Percentiles rank a stretch among this genome's conserved stretches.
Conservation (phyloP, 805 yeast genomes). For the Candida verbasci region DNA sequence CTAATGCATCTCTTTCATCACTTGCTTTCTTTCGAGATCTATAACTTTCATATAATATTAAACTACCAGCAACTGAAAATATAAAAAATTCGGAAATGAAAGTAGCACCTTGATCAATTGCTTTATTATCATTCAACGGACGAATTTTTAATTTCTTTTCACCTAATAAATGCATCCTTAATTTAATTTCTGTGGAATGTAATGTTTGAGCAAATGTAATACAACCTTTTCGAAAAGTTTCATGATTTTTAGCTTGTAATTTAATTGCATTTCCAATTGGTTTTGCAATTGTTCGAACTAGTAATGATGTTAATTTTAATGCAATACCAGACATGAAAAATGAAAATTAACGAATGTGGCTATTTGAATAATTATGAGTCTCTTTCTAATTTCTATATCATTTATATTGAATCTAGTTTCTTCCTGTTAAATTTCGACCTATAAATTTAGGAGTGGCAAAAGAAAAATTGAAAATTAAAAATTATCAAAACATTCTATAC, state of each 20-base stretch:
- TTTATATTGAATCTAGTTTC: too few relatives aligned
- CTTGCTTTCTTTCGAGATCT: conserved; percentile 63
- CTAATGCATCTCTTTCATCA: conserved; percentile 56
- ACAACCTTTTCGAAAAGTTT: conserved; percentile 56
- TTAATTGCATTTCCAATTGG: conserved; percentile 73
- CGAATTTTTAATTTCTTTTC: conserved; percentile 53
- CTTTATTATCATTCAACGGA: conserved; percentile 77
- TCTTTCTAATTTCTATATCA: too few relatives aligned
- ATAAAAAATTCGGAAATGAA: conserved; percentile 74
- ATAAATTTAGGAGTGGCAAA: too few relatives aligned
- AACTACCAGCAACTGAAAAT: conserved; percentile 74
- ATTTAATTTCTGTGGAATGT: conserved; percentile 58
- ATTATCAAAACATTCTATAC: too few relatives aligned
- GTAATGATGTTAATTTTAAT: conserved; percentile 64
- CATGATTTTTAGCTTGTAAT: conserved; percentile 71
- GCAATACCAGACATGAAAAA: conserved; percentile 68
- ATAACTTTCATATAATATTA: conserved; percentile 66
- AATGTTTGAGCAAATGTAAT: conserved; percentile 67
- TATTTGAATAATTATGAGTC: too few relatives aligned
- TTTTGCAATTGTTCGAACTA: conserved; percentile 71
- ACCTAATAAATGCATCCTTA: conserved; percentile 60
- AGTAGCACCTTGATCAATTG: conserved; percentile 78
- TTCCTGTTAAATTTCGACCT: too few relatives aligned
- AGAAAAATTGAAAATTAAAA: too few relatives aligned
- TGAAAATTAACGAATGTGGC: not conserved